Base-by-base conservation (phyloP, 345 rosid species). In the Moricandia moricandioides region DNA sequence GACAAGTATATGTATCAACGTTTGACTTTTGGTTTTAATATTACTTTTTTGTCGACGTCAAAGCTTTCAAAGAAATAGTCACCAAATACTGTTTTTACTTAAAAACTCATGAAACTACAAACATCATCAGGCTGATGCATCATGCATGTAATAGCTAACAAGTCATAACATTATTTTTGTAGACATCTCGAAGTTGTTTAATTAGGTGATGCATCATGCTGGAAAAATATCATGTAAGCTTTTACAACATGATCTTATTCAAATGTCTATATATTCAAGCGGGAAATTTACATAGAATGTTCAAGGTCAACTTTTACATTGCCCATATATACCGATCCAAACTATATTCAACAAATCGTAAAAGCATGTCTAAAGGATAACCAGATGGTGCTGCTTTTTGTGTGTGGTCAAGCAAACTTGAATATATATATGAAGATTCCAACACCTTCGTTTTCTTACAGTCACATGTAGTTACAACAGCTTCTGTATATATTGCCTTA, bases 351-450 rank as follows among this genome's bases (percentile, higher is more conserved):
- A 12, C 33, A 37, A 16, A 39, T 18, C 33, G 14, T 30, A 65
- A 34, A 6, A 24, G 5, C 69, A 51, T n/a, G 21, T 49, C 14
- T 13, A 49, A 4, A 24, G 17, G 16, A 72, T 26, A 62, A 73
- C 33, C 45, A 40, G 34, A 29, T 14, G 55, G 57, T 17, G 70
- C 30, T 7, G 63, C 35, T 52, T 17, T 51, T 52, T 51, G 27
- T 4, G 70, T 9, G 64, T 8, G n/a, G 39, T 73, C 77, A 65
- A 55, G 12, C 45, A 65, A 17, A 17, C 26, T 57, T 65, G 63
- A 90, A 21, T n/a, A n/a, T n/a, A n/a, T n/a, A 86, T 88, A 80
- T 4, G 87, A 85, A 51, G 85, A 70, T 83, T 91, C 96, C 76
- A 88, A 69, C 4, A 78, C 72, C 34, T 55, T 73, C 1, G 91